These are phyloP conservation scores for Arabis hirsuta DNA, from an alignment of 345 rosid species.

Conservation along the genomic window DNA sequence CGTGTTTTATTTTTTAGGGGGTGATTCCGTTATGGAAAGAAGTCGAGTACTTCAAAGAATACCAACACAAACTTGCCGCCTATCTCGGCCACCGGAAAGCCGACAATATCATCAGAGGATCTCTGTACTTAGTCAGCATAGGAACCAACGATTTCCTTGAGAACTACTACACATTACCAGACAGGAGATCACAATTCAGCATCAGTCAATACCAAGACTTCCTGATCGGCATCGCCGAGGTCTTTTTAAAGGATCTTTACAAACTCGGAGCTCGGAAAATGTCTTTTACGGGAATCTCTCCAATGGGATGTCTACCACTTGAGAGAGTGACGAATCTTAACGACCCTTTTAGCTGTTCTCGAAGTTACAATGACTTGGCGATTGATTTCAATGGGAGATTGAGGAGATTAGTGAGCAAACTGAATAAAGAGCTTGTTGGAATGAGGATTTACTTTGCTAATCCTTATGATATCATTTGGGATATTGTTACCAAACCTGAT, in stretches of 20 bases:
- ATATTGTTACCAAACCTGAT: conserved; percentile 49
- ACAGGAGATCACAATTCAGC: conserved; percentile 54
- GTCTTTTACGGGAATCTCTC: conserved; percentile 63
- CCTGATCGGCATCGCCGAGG: conserved; percentile 50
- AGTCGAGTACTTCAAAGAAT: conserved; percentile 60
- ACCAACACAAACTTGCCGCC: conserved; percentile 48
- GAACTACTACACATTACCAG: conserved; percentile 59
- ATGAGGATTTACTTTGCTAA: conserved; percentile 50
- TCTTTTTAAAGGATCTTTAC: conserved; percentile 52
- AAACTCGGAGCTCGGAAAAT: conserved; percentile 64
- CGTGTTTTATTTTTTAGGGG: conserved; percentile 41
- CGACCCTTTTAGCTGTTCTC: conserved; percentile 44
- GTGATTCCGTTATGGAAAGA: conserved; percentile 70
- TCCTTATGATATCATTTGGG: conserved; percentile 50
- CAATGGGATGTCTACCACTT: conserved; percentile 69
- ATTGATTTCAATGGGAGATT: conserved; percentile 61
- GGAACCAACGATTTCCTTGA: conserved; percentile 73
- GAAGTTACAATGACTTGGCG: conserved; percentile 49
- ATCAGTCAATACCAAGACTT: conserved; percentile 55
- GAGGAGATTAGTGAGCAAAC: conserved; percentile 38
- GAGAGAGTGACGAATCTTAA: conserved; percentile 54
- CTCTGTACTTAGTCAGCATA: conserved; percentile 57
- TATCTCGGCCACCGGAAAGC: conserved; percentile 51
- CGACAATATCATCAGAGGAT: conserved; percentile 42
- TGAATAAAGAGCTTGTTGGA: conserved; percentile 52